Evolutionary conservation across 2,329 filamentous ascomycete genomes (phyloP).

Genomic region (Blastomyces parvus): DNA sequence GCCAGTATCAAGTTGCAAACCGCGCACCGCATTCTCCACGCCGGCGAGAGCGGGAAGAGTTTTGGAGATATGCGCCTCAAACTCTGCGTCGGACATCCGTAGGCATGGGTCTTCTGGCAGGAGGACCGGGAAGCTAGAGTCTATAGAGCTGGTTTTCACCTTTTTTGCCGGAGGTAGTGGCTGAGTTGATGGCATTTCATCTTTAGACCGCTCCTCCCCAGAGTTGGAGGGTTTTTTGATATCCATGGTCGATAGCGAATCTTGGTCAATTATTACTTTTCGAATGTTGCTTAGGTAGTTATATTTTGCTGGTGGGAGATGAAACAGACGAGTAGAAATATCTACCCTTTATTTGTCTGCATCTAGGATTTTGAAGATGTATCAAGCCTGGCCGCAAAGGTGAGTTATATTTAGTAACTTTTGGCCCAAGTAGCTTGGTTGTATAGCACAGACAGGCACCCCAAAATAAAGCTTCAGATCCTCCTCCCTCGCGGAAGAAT

Average conservation of each 20-base stretch:
- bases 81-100: constrained; percentile 7
- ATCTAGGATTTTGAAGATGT: background rate
- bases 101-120: constrained; percentile 14
- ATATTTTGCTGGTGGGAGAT: background rate
- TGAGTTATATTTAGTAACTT: background rate
- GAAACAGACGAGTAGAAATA: background rate
- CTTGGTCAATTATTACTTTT: background rate
- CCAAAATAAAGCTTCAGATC: no score
- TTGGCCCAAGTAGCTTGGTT: background rate
- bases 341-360: background rate
- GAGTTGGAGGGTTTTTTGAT: background rate
- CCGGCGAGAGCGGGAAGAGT: constrained; percentile 4
- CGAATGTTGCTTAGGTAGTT: background rate
- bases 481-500: background rate
- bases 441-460: background rate
- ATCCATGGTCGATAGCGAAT: background rate
- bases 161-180: background rate
- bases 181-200: background rate
- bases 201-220: background rate
- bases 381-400: background rate
- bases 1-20: constrained; percentile 45
- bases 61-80: constrained; percentile 8
- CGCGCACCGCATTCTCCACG: constrained; percentile 20
- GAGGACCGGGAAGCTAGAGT: constrained; percentile 14
- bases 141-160: constrained; percentile 10